phyloP scores from a whole-genome alignment of 2,329 filamentous ascomycete genomes.

The Claviceps pazoutovae region DNA sequence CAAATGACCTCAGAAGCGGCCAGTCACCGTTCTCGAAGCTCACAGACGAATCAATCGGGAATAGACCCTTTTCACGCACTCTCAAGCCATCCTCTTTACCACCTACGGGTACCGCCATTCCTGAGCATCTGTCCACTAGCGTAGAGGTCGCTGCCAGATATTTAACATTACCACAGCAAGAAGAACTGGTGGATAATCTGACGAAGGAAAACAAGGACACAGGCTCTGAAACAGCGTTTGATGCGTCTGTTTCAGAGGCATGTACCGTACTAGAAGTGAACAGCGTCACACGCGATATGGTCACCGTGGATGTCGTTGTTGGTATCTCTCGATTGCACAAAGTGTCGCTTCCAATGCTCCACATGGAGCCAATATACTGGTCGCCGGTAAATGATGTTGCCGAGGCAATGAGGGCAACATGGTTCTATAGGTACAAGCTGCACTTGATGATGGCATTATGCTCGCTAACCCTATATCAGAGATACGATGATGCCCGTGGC shows the following conservation, averaged over 20 bases:
- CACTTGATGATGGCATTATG: background rate
- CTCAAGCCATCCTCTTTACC: background rate
- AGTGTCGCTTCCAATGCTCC: slow-evolving; percentile 65
- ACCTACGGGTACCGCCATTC: background rate
- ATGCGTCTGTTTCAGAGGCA: background rate
- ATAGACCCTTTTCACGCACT: background rate
- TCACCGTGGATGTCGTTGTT: slow-evolving; percentile 56
- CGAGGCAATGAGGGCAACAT: slow-evolving; percentile 71
- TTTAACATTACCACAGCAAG: background rate
- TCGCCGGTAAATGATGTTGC: slow-evolving; percentile 82
- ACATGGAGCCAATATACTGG: slow-evolving; percentile 98
- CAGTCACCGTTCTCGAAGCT: background rate
- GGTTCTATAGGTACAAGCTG: slow-evolving; percentile 65
- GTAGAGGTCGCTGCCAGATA: background rate
- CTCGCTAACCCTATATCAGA: slow-evolving; percentile 18
- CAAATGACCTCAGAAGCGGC: background rate
- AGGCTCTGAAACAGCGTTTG: background rate
- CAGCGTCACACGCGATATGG: slow-evolving; percentile 10
- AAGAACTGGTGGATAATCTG: background rate
- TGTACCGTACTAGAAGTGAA: slow-evolving; percentile 8
- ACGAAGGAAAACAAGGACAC: background rate
- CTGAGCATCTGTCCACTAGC: background rate
- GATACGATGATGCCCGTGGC: slow-evolving; percentile 89
- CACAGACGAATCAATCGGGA: background rate
- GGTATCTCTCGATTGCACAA: slow-evolving; percentile 83